Percentiles rank a stretch among this genome's conserved stretches.
These are phyloP conservation scores for Sparassis latifolia DNA, from an alignment of 1,284 basidiomycete genomes.

Conservation along the genomic window DNA sequence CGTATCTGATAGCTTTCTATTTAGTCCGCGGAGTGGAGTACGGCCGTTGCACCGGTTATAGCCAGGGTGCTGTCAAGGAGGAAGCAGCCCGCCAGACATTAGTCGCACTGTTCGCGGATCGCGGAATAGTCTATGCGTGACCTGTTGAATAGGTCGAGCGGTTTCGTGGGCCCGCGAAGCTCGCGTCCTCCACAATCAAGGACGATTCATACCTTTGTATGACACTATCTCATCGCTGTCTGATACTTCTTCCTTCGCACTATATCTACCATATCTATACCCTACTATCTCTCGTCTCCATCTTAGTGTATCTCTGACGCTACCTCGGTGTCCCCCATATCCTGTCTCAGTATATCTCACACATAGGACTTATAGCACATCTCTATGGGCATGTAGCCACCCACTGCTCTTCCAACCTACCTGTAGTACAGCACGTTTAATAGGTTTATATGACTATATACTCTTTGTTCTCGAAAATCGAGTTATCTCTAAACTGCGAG, in stretches of 20 bases:
- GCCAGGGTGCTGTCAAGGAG: constrained; percentile 23
- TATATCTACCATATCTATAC: neutral
- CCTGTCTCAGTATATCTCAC: too few species aligned
- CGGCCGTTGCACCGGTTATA: constrained; percentile 15
- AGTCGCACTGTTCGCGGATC: constrained; percentile 15
- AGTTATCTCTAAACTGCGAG: too few species aligned
- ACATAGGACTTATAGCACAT: too few species aligned
- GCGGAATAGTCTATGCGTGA: constrained; percentile 5
- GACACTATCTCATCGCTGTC: neutral
- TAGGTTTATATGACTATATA: too few species aligned
- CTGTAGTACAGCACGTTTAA: too few species aligned
- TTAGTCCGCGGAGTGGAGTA: constrained; percentile 25
- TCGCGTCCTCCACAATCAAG: neutral
- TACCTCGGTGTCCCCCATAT: too few species aligned
- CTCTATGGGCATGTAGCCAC: too few species aligned
- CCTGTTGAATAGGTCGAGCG: neutral
- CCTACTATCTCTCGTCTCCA: neutral
- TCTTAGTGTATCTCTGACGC: too few species aligned
- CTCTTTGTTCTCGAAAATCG: too few species aligned
- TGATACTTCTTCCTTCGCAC: neutral
- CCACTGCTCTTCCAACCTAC: too few species aligned
- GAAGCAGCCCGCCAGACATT: constrained; percentile 26
- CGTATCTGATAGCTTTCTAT: neutral
- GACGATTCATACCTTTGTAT: too few species aligned
- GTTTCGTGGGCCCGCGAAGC: too few species aligned